Conservation (phyloP, 352 stramenopile genomes). For the Phytopythium delawarense region DNA sequence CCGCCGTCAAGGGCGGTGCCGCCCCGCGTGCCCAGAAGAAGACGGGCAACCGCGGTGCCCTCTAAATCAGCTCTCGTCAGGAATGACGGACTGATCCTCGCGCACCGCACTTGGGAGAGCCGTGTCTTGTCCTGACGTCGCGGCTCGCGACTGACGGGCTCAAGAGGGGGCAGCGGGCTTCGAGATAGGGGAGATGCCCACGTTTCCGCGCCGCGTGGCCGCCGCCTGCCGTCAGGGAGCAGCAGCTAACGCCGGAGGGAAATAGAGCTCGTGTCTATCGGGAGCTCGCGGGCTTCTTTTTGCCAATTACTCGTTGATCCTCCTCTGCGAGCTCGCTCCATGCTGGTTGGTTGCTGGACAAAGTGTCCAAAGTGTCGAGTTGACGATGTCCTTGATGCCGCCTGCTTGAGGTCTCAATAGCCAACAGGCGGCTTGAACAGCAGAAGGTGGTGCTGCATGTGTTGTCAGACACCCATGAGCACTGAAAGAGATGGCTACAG, state of each 20-base stretch:
- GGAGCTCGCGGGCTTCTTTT: conserved; percentile 11
- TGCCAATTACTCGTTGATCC: conserved; percentile 5
- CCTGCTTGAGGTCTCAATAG: too few species aligned
- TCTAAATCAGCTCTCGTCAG: conserved; percentile 44
- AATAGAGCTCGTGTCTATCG: conserved; percentile 9
- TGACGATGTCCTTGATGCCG: background rate
- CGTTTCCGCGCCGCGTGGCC: background rate
- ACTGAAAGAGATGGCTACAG: too few species aligned
- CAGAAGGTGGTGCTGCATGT: too few species aligned
- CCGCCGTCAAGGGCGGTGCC: conserved; percentile 48
- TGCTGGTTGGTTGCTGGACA: background rate
- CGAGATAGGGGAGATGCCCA: conserved; percentile 3
- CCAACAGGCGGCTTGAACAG: too few species aligned
- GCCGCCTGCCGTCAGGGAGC: background rate
- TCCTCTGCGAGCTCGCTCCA: background rate
- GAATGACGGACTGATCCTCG: conserved; percentile 13
- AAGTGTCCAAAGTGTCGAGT: background rate
- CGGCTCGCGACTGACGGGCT: background rate
- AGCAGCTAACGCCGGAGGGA: background rate
- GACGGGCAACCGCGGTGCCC: conserved; percentile 86
- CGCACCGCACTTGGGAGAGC: conserved; percentile 22
- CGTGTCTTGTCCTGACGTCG: conserved; percentile 2
- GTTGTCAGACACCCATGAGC: too few species aligned
- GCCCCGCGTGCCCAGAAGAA: conserved; percentile 82
- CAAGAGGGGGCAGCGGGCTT: conserved; percentile 6